phyloP scores from a whole-genome alignment of 2,329 filamentous ascomycete genomes.

The Penicillium rolfsii region DNA sequence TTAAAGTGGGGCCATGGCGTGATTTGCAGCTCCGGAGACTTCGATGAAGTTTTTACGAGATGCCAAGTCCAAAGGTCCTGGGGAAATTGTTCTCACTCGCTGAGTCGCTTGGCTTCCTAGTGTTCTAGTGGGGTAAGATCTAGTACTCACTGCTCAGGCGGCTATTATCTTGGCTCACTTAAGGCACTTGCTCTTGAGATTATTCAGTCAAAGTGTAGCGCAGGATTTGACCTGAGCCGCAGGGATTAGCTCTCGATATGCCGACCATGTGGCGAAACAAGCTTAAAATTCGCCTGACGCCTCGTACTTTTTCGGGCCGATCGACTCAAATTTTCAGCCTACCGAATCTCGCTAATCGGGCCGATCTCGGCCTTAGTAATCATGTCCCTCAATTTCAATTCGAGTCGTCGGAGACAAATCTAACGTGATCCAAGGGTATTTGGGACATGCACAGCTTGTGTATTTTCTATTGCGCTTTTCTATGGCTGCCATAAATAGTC shows the following conservation, averaged over 20 bases:
- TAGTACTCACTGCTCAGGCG: too few relatives aligned
- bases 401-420: background rate
- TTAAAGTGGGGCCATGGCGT: constrained; percentile 9
- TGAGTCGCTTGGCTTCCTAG: background rate
- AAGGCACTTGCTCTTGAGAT: background rate
- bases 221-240: background rate
- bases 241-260: background rate
- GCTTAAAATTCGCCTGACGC: background rate
- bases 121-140: background rate
- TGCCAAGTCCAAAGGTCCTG: constrained; percentile 5
- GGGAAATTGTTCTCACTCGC: constrained; percentile 1
- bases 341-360: background rate
- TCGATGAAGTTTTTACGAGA: constrained; percentile 4
- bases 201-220: background rate
- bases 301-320: background rate
- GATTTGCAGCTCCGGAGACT: background rate
- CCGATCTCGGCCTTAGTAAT: background rate
- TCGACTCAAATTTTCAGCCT: background rate
- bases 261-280: constrained; percentile 1
- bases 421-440: too few relatives aligned
- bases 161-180: background rate
- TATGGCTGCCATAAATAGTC: too few relatives aligned
- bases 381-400: background rate
- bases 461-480: too few relatives aligned
- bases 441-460: too few relatives aligned